Base-by-base conservation (phyloP, 2,329 filamentous ascomycete genomes). In the Periconia digitata region DNA sequence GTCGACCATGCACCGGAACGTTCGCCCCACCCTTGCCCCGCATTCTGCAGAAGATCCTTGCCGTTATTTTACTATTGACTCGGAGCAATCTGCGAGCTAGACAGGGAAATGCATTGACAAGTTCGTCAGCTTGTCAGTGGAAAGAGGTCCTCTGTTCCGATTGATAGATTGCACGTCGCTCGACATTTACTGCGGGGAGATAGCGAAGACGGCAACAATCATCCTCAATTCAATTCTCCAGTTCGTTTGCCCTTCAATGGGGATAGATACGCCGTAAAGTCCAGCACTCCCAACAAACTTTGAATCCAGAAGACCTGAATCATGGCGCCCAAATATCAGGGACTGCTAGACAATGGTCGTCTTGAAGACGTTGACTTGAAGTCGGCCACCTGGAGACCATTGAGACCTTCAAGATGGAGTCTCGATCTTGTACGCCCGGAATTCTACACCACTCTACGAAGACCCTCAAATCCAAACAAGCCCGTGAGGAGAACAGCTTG, bases 351-450 rank as follows among this genome's bases (percentile, higher is more conserved):
- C 43, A 56, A 62, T 12, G 55, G 53, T 17, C 35, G 36, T 6
- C 20, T 67, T 34, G 61, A 69, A 27, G 60, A 69, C 16, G 40
- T 64, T 40, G 59, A 46, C 29, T 44, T 63, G 4, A 54, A 59
- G n/a, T 51, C 56, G 17, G 43, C 53, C 18, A 52, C 48, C 8
- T 70, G 66, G 66, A 67, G 55, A 47, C 58, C 65, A 23, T 46
- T 56, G 17, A 58, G 60, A 39, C 46, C 54, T 15, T 52, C 60
- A 36, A 54, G 62, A 55, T 66, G 60, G 64, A 68, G 60, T 40
- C 44, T 70, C 13, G 62, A 69, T 39, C 18, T 58, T 36, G 54
- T 68, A 16, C 67, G 65, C 15, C 67, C 66, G 3, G 59, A 68
- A 34, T 70, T 70, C 27, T 42, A 67, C 6, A 47, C 46, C 6